Conservation (phyloP, 768 basidiomycete genomes). For the Leccinum subtestaceum region DNA sequence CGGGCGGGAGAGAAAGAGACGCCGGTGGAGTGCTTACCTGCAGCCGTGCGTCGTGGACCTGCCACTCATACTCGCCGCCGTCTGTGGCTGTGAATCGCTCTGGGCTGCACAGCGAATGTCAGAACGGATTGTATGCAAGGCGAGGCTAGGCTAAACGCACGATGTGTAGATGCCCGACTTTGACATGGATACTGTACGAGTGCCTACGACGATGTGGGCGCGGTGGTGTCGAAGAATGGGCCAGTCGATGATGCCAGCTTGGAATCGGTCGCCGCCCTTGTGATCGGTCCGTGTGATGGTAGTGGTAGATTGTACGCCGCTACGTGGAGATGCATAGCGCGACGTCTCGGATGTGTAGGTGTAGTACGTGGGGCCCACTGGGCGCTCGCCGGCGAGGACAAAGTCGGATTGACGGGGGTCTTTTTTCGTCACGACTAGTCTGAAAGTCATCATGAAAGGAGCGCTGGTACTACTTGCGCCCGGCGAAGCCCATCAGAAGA, state of each 20-base stretch:
- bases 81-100: slow-evolving; percentile 26
- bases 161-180: slow-evolving; percentile 23
- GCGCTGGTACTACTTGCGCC: not conserved
- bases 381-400: slow-evolving; percentile 4
- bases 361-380: not conserved
- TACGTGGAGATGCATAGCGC: not conserved
- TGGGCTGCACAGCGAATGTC: slow-evolving; percentile 10
- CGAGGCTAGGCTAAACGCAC: slow-evolving; percentile 5
- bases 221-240: slow-evolving; percentile 6
- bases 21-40: slow-evolving; percentile 17
- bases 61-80: slow-evolving; percentile 29
- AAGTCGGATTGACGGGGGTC: slow-evolving; percentile 29
- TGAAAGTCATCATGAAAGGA: slow-evolving; percentile 19
- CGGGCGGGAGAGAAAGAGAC: not conserved
- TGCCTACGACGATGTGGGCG: slow-evolving; percentile 23
- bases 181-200: slow-evolving; percentile 24
- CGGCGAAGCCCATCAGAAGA: not conserved
- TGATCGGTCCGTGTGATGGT: slow-evolving; percentile 23
- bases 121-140: not conserved
- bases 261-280: slow-evolving; percentile 17
- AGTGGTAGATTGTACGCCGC: slow-evolving; percentile 20
- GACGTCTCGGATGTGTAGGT: slow-evolving; percentile 1
- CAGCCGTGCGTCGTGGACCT: slow-evolving; percentile 20
- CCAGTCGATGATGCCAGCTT: slow-evolving; percentile 33
- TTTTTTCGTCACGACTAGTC: slow-evolving; percentile 21